Conservation (phyloP, 805 yeast genomes). For the Monosporozyma aquatica region DNA sequence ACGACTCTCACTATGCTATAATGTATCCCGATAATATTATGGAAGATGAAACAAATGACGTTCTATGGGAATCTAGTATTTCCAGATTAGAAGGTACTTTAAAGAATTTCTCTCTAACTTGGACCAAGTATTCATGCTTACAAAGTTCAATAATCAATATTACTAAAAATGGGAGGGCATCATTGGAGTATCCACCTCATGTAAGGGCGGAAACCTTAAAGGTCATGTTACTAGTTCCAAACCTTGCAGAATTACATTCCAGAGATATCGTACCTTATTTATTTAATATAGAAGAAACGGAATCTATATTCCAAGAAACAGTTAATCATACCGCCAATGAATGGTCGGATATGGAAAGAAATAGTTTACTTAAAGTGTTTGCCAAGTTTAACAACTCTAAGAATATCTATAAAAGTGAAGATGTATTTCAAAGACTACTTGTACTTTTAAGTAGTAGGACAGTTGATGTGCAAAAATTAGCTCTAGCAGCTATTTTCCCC, state of each 20-base stretch:
- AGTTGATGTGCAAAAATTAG: conserved; percentile 57
- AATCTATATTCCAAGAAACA: conserved; percentile 11
- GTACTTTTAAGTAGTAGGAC: conserved; percentile 52
- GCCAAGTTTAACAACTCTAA: conserved; percentile 56
- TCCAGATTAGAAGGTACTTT: conserved; percentile 37
- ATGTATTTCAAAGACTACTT: conserved; percentile 45
- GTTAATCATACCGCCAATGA: conserved; percentile 12
- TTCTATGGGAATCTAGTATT: conserved; percentile 39
- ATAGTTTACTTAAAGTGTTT: conserved; percentile 51
- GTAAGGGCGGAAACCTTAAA: conserved; percentile 50
- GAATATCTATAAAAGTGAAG: conserved; percentile 42
- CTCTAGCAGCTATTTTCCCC: conserved; percentile 60
- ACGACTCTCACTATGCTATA: conserved; percentile 15
- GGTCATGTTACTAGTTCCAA: conserved; percentile 49
- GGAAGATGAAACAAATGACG: conserved; percentile 6
- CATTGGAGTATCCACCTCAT: conserved; percentile 34
- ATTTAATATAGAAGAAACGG: conserved; percentile 27
- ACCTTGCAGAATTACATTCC: conserved; percentile 59
- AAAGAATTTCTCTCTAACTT: conserved; percentile 21
- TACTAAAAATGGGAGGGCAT: conserved; percentile 32
- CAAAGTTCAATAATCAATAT: conserved; percentile 33
- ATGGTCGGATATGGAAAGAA: conserved; percentile 47
- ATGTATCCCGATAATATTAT: conserved; percentile 14
- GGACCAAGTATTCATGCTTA: conserved; percentile 30
- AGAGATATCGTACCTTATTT: conserved; percentile 50